Conservation (phyloP, 2,329 filamentous ascomycete genomes). For the Didymosphaeria variabile region DNA sequence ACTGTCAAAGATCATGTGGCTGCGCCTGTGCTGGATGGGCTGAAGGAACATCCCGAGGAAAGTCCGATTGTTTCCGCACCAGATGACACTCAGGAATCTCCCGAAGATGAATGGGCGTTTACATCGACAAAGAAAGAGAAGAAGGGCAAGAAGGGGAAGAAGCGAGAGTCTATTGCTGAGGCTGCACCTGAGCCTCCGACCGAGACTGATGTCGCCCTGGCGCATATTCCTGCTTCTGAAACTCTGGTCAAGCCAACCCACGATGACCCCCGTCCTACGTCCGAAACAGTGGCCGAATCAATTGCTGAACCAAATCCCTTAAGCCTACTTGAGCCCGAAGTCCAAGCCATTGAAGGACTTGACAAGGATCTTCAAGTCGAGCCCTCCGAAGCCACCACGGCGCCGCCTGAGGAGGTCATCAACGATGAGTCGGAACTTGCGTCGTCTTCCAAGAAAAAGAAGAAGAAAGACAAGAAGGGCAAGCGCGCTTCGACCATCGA, state of each 20-base stretch:
- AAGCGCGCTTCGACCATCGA: conserved; percentile 29
- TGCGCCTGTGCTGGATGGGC: neutral
- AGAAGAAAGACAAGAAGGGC: conserved; percentile 29
- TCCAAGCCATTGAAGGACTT: neutral
- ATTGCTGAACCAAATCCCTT: neutral
- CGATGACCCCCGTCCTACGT: conserved; percentile 12
- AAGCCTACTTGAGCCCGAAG: conserved; percentile 5
- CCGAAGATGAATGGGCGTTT: conserved; percentile 18
- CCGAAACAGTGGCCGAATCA: neutral
- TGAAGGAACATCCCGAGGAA: neutral
- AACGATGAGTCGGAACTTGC: conserved; percentile 19
- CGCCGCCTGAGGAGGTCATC: conserved; percentile 3
- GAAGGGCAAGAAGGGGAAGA: conserved; percentile 30
- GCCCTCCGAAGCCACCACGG: neutral
- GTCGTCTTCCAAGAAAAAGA: conserved; percentile 36
- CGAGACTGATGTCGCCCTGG: neutral
- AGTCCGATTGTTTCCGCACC: neutral
- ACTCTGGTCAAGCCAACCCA: conserved; percentile 2
- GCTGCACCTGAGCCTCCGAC: conserved; percentile 14
- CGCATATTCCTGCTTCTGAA: conserved; percentile 1
- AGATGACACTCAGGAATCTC: conserved; percentile 4
- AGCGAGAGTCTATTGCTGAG: conserved; percentile 20
- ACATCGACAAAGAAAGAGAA: conserved; percentile 25
- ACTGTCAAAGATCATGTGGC: neutral
- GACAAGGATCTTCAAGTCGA: conserved; percentile 12